phyloP scores from a whole-genome alignment of 2,329 filamentous ascomycete species.

The Graphilbum fragrans region DNA sequence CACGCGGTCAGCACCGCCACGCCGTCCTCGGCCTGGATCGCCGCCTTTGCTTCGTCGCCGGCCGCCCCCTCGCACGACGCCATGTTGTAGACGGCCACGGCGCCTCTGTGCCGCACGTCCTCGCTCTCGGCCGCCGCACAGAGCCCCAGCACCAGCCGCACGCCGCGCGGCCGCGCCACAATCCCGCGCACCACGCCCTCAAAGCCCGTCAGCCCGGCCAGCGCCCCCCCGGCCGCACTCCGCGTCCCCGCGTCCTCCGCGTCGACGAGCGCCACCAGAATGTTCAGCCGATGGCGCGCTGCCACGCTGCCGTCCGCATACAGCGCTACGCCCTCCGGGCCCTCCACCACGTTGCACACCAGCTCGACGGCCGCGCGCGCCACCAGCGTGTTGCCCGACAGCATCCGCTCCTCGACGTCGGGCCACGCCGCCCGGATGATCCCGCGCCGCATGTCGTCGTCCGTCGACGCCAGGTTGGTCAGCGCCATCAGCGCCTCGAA shows the following conservation, averaged over 20 bases:
- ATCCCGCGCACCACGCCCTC: slow-evolving; percentile 63
- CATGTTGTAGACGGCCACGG: slow-evolving; percentile 65
- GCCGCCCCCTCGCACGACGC: slow-evolving; percentile 53
- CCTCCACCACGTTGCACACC: slow-evolving; percentile 77
- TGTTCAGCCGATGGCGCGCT: slow-evolving; percentile 63
- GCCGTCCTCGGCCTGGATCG: slow-evolving; percentile 49
- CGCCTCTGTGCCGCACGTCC: slow-evolving; percentile 58
- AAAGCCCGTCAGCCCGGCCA: slow-evolving; percentile 73
- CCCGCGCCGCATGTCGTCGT: slow-evolving; percentile 50
- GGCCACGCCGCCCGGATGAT: slow-evolving; percentile 67
- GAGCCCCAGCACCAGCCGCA: slow-evolving; percentile 67
- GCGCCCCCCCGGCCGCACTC: slow-evolving; percentile 73
- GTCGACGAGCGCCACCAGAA: slow-evolving; percentile 79
- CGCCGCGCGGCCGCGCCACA: slow-evolving; percentile 56
- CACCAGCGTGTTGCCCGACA: slow-evolving; percentile 63
- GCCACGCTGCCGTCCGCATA: slow-evolving; percentile 54
- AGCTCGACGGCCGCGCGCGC: slow-evolving; percentile 79
- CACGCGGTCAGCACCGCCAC: slow-evolving; percentile 57
- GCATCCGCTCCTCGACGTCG: slow-evolving; percentile 70
- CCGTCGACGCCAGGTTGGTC: slow-evolving; percentile 81
- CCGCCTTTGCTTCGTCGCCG: slow-evolving; percentile 47
- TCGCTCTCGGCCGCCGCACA: slow-evolving; percentile 67
- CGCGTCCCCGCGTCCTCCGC: slow-evolving; percentile 70
- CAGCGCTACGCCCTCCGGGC: slow-evolving; percentile 51
- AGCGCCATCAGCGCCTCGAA: slow-evolving; percentile 88